These are phyloP conservation scores for Tagetes erecta DNA, from an alignment of 129 eudicot species.

Conservation along the genomic window DNA sequence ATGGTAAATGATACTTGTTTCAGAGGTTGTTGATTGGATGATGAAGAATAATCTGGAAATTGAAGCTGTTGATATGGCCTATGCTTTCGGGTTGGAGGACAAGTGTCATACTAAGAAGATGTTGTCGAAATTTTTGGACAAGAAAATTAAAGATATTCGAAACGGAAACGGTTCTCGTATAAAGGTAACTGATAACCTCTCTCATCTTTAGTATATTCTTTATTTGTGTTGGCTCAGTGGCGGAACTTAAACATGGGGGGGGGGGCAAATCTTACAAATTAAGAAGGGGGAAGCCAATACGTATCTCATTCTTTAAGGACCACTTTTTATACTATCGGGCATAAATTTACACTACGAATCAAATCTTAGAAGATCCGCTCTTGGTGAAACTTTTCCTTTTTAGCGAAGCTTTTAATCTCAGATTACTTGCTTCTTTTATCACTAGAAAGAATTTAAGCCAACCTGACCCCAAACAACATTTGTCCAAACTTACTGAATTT, in stretches of 20 bases:
- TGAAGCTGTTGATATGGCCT: constrained; percentile 67
- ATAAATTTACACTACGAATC: no score
- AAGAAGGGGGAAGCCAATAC: no score
- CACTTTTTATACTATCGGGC: no score
- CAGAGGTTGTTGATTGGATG: constrained; percentile 64
- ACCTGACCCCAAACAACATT: background rate
- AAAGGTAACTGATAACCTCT: constrained; percentile 28
- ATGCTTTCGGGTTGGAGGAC: constrained; percentile 59
- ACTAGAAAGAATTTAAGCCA: background rate
- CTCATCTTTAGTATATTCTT: background rate
- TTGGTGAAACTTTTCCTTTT: constrained; percentile 3
- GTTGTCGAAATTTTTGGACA: constrained; percentile 47
- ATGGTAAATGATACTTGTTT: constrained; percentile 22
- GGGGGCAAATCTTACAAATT: no score
- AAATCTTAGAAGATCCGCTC: no score
- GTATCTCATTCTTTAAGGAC: no score
- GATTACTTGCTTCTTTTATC: background rate
- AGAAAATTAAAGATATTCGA: constrained; percentile 29
- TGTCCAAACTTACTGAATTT: no score
- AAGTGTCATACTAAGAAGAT: constrained; percentile 44
- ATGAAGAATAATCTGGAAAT: constrained; percentile 49
- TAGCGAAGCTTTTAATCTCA: background rate
- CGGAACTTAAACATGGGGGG: no score
- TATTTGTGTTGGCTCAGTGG: background rate
- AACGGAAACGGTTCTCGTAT: constrained; percentile 36